Base-by-base conservation (phyloP, 768 basidiomycete species). In the Tephrocybe sp. region DNA sequence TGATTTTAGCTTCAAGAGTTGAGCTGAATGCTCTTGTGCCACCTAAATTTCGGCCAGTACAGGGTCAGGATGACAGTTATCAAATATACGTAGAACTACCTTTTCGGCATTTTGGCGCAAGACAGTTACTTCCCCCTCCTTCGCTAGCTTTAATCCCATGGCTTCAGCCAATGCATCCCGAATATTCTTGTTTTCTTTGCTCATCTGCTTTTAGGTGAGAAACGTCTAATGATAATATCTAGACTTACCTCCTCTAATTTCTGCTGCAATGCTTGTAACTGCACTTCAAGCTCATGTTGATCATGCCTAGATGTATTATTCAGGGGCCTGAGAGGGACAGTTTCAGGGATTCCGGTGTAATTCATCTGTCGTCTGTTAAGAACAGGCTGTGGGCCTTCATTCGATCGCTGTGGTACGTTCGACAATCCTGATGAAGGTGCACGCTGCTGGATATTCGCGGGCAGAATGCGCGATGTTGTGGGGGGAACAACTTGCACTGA, bases 51-150 rank as follows among this genome's bases (percentile, higher is more conserved):
- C 43, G 22, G 5, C 32, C 19, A 45, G 32, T 41, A 38, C 49
- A 35, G 43, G 19, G 22, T 7, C 17, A 31, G 8, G 34, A 7
- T 31, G 38, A 19, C 36, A 26, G 26, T 26, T 26, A 50, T 19
- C 23, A 35, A 9, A 8, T 41, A 20, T 35, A 8, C 22, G 17
- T 12, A 5, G 19, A 41, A 56, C 45, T 59, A 85, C 89, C 75
- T 84, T 85, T 57, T 87, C 84, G 9, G 86, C 77, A n/a, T 67
- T 77, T 56, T 79, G 80, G 56, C 87, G 72, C 45, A 91, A 62
- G 35, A 85, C 79, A 13, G 74, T 74, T 5, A 85, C 85, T 68
- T 91, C 88, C 5, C 89, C 89, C 26, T 86, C 82, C 60, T 83
- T 88, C 30, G 72, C 66, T 35, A 80, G 71, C 53, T 75, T 82